Conservation (phyloP, 495 filamentous ascomycete species). For the Penicillium maclennaniae region DNA sequence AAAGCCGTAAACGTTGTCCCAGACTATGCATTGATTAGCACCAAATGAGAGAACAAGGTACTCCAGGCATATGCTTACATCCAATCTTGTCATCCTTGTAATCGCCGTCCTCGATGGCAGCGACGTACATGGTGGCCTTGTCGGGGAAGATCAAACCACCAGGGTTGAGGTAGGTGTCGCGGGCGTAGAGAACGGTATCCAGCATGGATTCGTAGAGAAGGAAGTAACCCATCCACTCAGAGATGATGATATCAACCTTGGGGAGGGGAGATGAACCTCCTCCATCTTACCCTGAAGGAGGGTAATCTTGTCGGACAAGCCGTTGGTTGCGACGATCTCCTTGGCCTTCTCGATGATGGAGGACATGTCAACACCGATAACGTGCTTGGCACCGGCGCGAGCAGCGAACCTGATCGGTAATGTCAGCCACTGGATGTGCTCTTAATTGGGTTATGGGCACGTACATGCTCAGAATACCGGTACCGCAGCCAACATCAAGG, state of each 20-base stretch:
- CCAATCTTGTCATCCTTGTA: slow-evolving; percentile 87
- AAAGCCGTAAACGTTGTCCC: slow-evolving; percentile 98
- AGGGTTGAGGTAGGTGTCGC: slow-evolving; percentile 82
- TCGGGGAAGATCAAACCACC: slow-evolving; percentile 89
- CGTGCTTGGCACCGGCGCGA: slow-evolving; percentile 86
- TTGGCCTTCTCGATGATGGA: slow-evolving; percentile 93
- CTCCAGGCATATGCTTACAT: slow-evolving; percentile 49
- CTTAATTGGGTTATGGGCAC: slow-evolving; percentile 18
- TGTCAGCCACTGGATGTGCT: slow-evolving; percentile 5
- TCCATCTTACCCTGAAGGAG: slow-evolving; percentile 95
- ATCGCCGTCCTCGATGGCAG: slow-evolving; percentile 80
- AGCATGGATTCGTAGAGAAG: slow-evolving; percentile 98
- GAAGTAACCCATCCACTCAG: slow-evolving; percentile 99
- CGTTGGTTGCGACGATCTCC: slow-evolving; percentile 85
- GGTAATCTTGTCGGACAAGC: slow-evolving; percentile 78
- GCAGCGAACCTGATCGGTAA: slow-evolving; percentile 77
- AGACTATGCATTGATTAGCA: slow-evolving; percentile 53
- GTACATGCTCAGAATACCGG: slow-evolving; percentile 81
- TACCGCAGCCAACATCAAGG: slow-evolving; percentile 96
- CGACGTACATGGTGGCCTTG: slow-evolving; percentile 85
- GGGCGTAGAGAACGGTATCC: slow-evolving; percentile 89
- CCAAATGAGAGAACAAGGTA: not conserved
- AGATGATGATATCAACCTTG: slow-evolving; percentile 97
- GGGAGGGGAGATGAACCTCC: slow-evolving; percentile 79
- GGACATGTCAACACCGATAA: slow-evolving; percentile 95